phyloP scores from a whole-genome alignment of 2,329 filamentous ascomycete species.

The Venturiaceae sp. region DNA sequence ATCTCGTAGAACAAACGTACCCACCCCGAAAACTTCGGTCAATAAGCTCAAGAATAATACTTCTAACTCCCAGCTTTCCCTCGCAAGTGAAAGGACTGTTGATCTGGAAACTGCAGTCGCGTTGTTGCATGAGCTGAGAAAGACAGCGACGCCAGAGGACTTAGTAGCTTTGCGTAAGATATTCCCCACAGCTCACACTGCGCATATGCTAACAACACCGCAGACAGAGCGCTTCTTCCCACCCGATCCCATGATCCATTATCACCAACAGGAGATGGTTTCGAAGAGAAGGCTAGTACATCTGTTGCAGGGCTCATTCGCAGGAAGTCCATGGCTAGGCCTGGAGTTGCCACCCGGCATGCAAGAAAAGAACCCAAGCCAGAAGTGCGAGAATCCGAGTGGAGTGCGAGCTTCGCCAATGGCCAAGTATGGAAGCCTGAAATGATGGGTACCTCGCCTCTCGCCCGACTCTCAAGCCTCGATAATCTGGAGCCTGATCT shows the following conservation, averaged over 20 bases:
- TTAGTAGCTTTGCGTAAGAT: constrained; percentile 31
- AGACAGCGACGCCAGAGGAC: constrained; percentile 37
- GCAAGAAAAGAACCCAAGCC: background rate
- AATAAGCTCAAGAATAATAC: background rate
- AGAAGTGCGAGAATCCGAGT: constrained; percentile 4
- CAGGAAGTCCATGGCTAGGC: constrained; percentile 29
- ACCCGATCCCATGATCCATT: background rate
- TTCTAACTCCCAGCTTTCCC: background rate
- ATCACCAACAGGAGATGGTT: background rate
- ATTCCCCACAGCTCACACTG: background rate
- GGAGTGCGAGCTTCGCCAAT: background rate
- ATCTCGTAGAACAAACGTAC: background rate
- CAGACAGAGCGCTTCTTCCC: constrained; percentile 12
- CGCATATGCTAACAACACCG: background rate
- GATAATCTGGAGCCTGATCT: constrained; percentile 13
- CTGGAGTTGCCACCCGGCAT: constrained; percentile 28
- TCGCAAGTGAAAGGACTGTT: constrained; percentile 13
- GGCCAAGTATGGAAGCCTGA: constrained; percentile 19
- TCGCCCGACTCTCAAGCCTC: constrained; percentile 15
- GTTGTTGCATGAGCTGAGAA: constrained; percentile 37
- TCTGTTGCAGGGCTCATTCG: constrained; percentile 13
- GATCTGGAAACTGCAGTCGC: constrained; percentile 35
- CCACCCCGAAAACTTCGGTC: background rate
- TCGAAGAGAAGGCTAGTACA: background rate
- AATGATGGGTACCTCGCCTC: constrained; percentile 15